Percentiles rank a stretch among this genome's conserved stretches.
These are phyloP conservation scores for Phlebopus sp. DNA, from an alignment of 1,284 basidiomycete species.

Conservation along the genomic window DNA sequence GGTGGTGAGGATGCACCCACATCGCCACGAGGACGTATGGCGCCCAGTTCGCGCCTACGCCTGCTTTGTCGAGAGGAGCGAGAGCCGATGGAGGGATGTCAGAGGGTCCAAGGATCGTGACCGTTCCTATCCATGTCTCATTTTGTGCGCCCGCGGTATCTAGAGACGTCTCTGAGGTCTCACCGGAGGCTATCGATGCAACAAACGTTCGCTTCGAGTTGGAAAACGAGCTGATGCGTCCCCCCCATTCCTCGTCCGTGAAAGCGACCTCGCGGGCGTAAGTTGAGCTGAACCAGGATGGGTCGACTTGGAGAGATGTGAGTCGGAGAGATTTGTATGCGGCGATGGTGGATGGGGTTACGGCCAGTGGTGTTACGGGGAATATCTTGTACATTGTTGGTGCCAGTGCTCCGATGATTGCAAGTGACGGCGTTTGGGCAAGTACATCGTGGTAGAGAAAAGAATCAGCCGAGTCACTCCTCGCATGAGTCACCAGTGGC, in stretches of 20 bases:
- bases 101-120: slow-evolving; percentile 28
- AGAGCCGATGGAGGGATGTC: slow-evolving; percentile 15
- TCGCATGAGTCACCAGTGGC: no score
- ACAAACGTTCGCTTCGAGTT: slow-evolving; percentile 26
- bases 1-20: slow-evolving; percentile 37
- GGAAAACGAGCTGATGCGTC: slow-evolving; percentile 26
- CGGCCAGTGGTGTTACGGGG: slow-evolving; percentile 14
- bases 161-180: no score
- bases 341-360: slow-evolving; percentile 18
- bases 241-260: slow-evolving; percentile 32
- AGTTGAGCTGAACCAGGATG: slow-evolving; percentile 35
- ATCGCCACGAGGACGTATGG: slow-evolving; percentile 32
- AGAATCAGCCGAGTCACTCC: no score
- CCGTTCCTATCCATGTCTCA: slow-evolving; percentile 33
- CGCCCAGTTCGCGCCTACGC: slow-evolving; percentile 16
- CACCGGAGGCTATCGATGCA: slow-evolving; percentile 17
- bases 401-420: no score
- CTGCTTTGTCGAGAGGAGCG: slow-evolving; percentile 14
- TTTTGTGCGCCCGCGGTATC: no score
- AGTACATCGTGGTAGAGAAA: no score
- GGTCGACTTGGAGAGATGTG: slow-evolving; percentile 33
- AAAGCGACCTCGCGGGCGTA: slow-evolving; percentile 33
- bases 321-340: slow-evolving; percentile 34
- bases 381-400: slow-evolving; percentile 14
- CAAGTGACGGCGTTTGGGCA: no score